These are phyloP conservation scores for Lentinula aciculospora DNA, from an alignment of 768 basidiomycete genomes.

Conservation along the genomic window DNA sequence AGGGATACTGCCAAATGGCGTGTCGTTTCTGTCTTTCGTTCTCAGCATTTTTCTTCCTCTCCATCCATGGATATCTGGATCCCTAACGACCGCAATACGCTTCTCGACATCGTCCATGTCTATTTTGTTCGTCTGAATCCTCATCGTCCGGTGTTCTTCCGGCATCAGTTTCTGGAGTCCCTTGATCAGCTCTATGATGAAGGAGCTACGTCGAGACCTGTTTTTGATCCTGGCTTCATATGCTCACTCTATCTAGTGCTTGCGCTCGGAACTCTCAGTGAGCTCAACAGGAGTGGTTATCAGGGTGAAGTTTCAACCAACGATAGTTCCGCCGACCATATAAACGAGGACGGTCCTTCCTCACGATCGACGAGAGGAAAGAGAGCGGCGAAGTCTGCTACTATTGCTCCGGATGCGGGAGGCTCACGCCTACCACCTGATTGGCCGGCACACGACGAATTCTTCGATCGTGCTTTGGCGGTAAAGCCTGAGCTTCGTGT, in stretches of 20 bases:
- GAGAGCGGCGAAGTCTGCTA: neutral
- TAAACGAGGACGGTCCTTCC: neutral
- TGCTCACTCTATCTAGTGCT: slow-evolving; percentile 75
- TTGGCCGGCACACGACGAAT: slow-evolving; percentile 83
- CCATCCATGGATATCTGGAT: slow-evolving; percentile 47
- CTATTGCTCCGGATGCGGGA: neutral
- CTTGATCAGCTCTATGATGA: slow-evolving; percentile 65
- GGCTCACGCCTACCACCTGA: slow-evolving; percentile 35
- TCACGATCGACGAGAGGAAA: slow-evolving; percentile 18
- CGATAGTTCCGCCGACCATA: neutral
- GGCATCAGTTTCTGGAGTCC: slow-evolving; percentile 59
- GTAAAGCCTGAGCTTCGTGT: slow-evolving; percentile 81
- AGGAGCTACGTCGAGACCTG: slow-evolving; percentile 29
- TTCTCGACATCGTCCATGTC: slow-evolving; percentile 53
- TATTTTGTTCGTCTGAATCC: slow-evolving; percentile 76
- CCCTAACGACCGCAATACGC: slow-evolving; percentile 70
- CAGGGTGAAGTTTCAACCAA: slow-evolving; percentile 28
- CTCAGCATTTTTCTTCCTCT: slow-evolving; percentile 11
- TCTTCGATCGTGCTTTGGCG: slow-evolving; percentile 72
- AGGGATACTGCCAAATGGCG: slow-evolving; percentile 63
- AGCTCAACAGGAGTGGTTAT: slow-evolving; percentile 68
- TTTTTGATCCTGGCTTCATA: slow-evolving; percentile 69
- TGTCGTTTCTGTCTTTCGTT: slow-evolving; percentile 37
- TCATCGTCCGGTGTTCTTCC: slow-evolving; percentile 73
- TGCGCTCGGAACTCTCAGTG: slow-evolving; percentile 77